Evolutionary conservation across 2,329 filamentous ascomycete species (phyloP), one percentile per base, ranked within the genome.

Genomic region (Colletotrichum tabaci): DNA sequence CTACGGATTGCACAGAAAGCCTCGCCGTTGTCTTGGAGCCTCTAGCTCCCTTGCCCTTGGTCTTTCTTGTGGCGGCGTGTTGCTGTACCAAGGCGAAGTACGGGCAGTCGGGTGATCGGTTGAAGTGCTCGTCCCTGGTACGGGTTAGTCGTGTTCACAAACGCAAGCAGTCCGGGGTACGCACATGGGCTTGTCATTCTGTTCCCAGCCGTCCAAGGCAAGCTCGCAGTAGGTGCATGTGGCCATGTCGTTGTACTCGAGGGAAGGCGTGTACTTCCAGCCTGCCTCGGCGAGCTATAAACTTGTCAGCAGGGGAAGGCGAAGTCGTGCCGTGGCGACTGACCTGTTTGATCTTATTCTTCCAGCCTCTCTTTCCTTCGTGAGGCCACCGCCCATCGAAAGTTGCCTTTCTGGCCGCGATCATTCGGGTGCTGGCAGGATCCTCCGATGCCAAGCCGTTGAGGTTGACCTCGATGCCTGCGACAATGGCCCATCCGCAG

Each of bases 141-240:
- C 40, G 13, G 13, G n/a, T 16, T 52, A 64, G 44, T 47, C 61
- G 26, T 63, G 4, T 30, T 38, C 12, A 21, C 7, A 16, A 52
- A 40, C 18, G 44, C 26, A 46, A 15, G 9, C 3, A 30, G 46
- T 21, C 23, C 35, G 35, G 61, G 73, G 77, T 71, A 82, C 92
- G 82, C 81, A 95, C 91, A 93, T 89, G 73, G 96, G 96, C 79
- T 97, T 94, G 80, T 99, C 96, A 71, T 92, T 91, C 1, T 93
- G 92, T 79, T 98, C 96, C 96, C 97, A 99, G 8, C 95, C 95
- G 80, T 98, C 96, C 13, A 99, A 88, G 13, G 93, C 94, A 18
- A 98, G 84, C 68, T 93, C 90, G 84, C 96, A 99, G 82, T 98
- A 98, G 38, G 93, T 88, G 80, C 96, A 99, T 13, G 93, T 96